A percentile compares a stretch with the other conserved stretches of the same genome.
These are phyloP conservation scores for Aspergillus bertholletiae DNA, from an alignment of 495 filamentous ascomycete genomes.

Conservation along the genomic window DNA sequence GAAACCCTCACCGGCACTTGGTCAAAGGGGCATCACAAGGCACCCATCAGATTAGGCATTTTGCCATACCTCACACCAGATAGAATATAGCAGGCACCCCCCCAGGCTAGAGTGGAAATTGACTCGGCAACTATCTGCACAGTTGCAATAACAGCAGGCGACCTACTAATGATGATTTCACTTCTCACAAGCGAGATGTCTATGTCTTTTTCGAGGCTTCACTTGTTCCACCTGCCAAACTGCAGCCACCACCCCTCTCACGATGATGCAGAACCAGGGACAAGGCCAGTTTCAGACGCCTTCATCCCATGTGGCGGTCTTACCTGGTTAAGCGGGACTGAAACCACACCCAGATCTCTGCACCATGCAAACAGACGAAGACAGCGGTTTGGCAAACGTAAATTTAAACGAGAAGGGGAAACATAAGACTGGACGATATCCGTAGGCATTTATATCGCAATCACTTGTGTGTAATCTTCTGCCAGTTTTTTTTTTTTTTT, in stretches of 20 bases:
- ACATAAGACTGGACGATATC: constrained; percentile 7
- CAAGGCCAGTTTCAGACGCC: constrained; percentile 25
- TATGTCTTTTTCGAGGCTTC: constrained; percentile 33
- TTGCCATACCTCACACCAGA: constrained; percentile 19
- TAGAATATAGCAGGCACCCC: constrained; percentile 17
- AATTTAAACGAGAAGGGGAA: constrained; percentile 2
- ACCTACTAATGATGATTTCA: background rate
- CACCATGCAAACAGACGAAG: constrained; percentile 32
- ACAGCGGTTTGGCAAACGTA: constrained; percentile 17
- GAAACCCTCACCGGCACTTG: constrained; percentile 18
- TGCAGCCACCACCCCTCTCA: constrained; percentile 26
- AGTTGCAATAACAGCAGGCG: constrained; percentile 1
- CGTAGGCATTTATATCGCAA: constrained; percentile 7
- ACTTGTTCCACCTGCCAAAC: constrained; percentile 31
- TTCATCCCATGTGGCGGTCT: constrained; percentile 50
- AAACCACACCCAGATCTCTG: constrained; percentile 10
- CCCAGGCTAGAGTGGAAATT: constrained; percentile 6
- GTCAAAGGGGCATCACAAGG: constrained; percentile 21
- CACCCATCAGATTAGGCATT: constrained; percentile 13
- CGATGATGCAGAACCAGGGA: constrained; percentile 17
- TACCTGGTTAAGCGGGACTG: constrained; percentile 44
- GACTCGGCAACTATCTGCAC: constrained; percentile 11
- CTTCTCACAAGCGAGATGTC: constrained; percentile 10
- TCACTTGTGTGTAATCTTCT: background rate
- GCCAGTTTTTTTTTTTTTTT: constrained; percentile 1